Evolutionary conservation across 1,284 basidiomycete genomes (phyloP).

Genomic region (Fomitiporia mediterranea): DNA sequence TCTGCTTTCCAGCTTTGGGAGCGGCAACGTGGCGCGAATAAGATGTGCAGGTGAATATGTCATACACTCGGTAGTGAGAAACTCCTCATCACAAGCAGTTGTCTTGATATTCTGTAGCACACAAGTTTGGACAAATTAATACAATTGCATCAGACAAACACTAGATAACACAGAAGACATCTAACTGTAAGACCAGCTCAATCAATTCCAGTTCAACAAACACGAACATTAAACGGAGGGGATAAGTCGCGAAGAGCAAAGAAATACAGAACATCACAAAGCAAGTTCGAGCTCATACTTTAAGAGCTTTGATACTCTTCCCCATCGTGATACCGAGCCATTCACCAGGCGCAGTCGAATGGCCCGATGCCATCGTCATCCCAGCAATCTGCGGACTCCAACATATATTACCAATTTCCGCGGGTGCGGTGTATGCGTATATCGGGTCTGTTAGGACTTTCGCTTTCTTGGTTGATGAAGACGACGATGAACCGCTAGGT

Average conservation of each 20-base stretch:
- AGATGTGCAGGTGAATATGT: too few relatives aligned
- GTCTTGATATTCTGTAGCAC: too few relatives aligned
- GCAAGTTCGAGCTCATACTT: conserved; percentile 46
- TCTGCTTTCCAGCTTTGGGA: too few relatives aligned
- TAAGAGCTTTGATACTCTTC: conserved; percentile 76
- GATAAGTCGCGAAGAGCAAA: not conserved
- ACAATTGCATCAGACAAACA: not conserved
- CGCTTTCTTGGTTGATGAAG: conserved; percentile 63
- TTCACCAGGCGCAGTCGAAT: conserved; percentile 72
- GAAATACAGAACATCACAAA: not conserved
- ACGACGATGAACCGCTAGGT: conserved; percentile 7
- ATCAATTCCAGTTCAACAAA: not conserved
- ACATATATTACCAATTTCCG: conserved; percentile 82
- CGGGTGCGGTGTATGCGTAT: conserved; percentile 77
- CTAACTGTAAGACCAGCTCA: not conserved
- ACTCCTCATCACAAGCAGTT: too few relatives aligned
- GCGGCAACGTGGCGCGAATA: too few relatives aligned
- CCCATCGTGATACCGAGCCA: conserved; percentile 90
- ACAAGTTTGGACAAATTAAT: not conserved
- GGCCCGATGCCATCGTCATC: conserved; percentile 67
- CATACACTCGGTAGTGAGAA: too few relatives aligned
- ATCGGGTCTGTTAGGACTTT: conserved; percentile 62
- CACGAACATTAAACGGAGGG: not conserved
- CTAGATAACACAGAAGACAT: not conserved
- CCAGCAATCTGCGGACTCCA: conserved; percentile 80